These are phyloP conservation scores for Globisporangium paroecandrum DNA, from an alignment of 352 stramenopile species.

Conservation along the genomic window DNA sequence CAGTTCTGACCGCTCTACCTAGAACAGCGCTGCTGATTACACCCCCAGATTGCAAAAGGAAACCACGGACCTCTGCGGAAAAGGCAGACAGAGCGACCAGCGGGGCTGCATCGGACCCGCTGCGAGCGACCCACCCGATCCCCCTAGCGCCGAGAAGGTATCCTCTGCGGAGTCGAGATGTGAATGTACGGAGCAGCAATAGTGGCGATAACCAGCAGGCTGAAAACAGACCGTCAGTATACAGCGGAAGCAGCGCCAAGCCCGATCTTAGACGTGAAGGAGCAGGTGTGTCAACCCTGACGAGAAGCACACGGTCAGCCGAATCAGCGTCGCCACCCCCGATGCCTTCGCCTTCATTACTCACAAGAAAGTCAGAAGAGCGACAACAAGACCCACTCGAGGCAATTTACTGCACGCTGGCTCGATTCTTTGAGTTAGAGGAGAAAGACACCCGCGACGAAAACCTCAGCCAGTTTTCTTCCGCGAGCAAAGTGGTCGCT, in stretches of 20 bases:
- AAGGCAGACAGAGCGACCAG: neutral
- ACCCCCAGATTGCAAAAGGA: constrained; percentile 53
- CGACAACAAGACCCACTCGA: constrained; percentile 37
- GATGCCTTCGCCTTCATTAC: neutral
- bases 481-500: constrained; percentile 50
- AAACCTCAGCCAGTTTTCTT: constrained; percentile 57
- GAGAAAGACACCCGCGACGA: constrained; percentile 34
- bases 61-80: neutral
- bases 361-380: constrained; percentile 5
- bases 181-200: constrained; percentile 19
- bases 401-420: constrained; percentile 48
- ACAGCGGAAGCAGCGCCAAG: constrained; percentile 5
- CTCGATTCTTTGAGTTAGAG: constrained; percentile 66
- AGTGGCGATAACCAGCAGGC: constrained; percentile 9
- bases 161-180: constrained; percentile 33
- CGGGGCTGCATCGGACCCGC: constrained; percentile 10
- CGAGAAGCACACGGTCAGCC: constrained; percentile 5
- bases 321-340: constrained; percentile 3
- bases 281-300: neutral
- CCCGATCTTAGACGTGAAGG: constrained; percentile 5
- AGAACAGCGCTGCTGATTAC: constrained; percentile 68
- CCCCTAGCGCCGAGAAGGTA: constrained; percentile 29
- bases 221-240: constrained; percentile 1
- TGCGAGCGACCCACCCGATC: constrained; percentile 21
- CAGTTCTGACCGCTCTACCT: constrained; percentile 51